Percentiles rank a stretch among this genome's conserved stretches.
Conservation (phyloP, 352 stramenopile species). For the Pythium dissotocum region DNA sequence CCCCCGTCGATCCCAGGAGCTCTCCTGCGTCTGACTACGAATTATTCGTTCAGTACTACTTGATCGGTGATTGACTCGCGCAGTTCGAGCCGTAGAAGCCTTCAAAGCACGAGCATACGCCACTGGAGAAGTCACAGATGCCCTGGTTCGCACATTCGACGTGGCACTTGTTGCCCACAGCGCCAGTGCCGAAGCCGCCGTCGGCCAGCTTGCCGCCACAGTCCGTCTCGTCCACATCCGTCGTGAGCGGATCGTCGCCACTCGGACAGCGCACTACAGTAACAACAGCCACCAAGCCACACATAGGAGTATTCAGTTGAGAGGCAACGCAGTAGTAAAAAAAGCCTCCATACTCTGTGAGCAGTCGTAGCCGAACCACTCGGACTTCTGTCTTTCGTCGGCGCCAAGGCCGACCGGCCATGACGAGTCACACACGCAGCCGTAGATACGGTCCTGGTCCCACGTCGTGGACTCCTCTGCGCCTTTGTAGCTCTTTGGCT, state of each 20-base stretch:
- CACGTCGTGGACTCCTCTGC: conserved; percentile 60
- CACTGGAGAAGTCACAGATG: conserved; percentile 68
- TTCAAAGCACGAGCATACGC: conserved; percentile 65
- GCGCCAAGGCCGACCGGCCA: conserved; percentile 70
- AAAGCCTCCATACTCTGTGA: conserved; percentile 43
- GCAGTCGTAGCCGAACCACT: conserved; percentile 91
- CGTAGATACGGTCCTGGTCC: conserved; percentile 76
- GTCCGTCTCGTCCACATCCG: conserved; percentile 79
- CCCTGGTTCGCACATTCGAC: conserved; percentile 80
- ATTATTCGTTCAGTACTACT: background rate
- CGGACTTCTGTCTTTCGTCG: conserved; percentile 73
- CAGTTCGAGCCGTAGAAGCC: conserved; percentile 84
- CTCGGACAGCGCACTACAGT: conserved; percentile 75
- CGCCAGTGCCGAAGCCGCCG: conserved; percentile 42
- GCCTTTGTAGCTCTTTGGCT: conserved; percentile 51
- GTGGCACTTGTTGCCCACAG: conserved; percentile 60
- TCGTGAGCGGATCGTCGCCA: conserved; percentile 83
- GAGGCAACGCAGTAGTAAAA: too few relatives aligned
- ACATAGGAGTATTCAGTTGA: too few relatives aligned
- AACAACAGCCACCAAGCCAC: background rate
- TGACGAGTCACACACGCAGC: conserved; percentile 79
- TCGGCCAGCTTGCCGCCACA: conserved; percentile 56
- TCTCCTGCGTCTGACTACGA: background rate
- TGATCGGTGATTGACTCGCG: conserved; percentile 63
- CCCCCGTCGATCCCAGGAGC: background rate